These are phyloP conservation scores for Geotrichum histeridarum DNA, from an alignment of 1,139 yeast species.

Conservation along the genomic window DNA sequence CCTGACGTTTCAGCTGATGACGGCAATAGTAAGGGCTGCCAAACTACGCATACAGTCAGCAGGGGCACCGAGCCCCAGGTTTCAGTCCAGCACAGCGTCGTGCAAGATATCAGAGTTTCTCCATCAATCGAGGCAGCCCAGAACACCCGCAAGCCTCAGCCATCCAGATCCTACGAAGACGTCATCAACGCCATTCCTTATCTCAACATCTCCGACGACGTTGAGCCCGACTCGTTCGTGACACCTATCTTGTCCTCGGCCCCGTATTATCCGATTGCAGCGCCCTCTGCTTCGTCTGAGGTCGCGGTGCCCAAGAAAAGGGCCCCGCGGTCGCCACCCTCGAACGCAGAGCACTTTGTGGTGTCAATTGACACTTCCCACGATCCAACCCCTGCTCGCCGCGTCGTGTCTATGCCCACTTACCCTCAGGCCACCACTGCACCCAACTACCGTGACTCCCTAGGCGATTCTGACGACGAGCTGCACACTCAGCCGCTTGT, in stretches of 20 bases:
- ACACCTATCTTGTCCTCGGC: slow-evolving; percentile 17
- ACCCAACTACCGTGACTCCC: slow-evolving; percentile 5
- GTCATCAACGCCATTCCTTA: slow-evolving; percentile 18
- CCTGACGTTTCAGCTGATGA: slow-evolving; percentile 17
- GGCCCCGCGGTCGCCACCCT: slow-evolving; percentile 3
- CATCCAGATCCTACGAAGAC: slow-evolving; percentile 18
- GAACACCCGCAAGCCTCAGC: not conserved
- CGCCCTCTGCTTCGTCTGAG: not conserved
- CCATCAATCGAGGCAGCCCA: not conserved
- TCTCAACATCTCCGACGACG: slow-evolving; percentile 1
- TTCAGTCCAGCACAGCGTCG: not conserved
- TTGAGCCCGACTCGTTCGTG: slow-evolving; percentile 10
- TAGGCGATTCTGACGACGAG: slow-evolving; percentile 6
- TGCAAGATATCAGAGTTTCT: slow-evolving; percentile 8
- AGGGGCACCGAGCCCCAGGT: not conserved
- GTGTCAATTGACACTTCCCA: slow-evolving; percentile 15
- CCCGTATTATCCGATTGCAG: not conserved
- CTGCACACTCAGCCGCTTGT: not conserved
- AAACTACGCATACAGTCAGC: slow-evolving; percentile 3
- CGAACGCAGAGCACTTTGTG: slow-evolving; percentile 16
- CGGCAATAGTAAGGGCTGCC: slow-evolving; percentile 19
- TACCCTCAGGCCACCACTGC: not conserved
- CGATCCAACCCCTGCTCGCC: not conserved
- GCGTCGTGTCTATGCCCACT: slow-evolving; percentile 14
- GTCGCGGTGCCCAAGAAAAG: slow-evolving; percentile 7